Conservation (phyloP, 768 basidiomycete species). For the Mycena venus region DNA sequence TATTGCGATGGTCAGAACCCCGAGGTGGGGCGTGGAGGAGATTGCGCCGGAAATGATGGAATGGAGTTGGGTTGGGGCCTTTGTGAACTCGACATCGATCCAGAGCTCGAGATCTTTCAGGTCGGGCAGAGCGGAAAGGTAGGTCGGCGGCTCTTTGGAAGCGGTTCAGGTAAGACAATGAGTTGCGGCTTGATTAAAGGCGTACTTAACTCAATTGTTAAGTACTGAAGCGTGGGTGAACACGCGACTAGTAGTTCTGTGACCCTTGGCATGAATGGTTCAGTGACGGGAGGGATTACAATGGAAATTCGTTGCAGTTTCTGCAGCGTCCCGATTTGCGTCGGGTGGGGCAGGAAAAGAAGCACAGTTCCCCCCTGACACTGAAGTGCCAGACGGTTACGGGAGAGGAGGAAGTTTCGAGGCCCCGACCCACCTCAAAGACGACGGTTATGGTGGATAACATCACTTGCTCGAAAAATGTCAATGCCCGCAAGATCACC, state of each 20-base stretch:
- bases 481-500: background rate
- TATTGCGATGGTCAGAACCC: background rate
- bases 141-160: background rate
- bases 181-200: too few species aligned
- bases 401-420: background rate
- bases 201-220: background rate
- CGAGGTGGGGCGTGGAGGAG: background rate
- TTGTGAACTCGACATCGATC: background rate
- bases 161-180: too few species aligned
- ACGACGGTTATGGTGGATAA: too few species aligned
- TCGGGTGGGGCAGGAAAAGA: background rate
- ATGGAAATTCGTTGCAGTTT: background rate
- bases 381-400: background rate
- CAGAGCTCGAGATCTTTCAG: background rate
- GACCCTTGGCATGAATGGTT: background rate
- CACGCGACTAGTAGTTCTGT: background rate
- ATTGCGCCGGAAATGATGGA: too few species aligned
- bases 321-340: background rate
- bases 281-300: background rate
- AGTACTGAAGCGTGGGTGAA: background rate
- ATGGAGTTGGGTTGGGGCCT: background rate
- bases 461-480: background rate
- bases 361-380: background rate
- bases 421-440: too few species aligned
- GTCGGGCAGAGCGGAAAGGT: background rate